Evolutionary conservation across 176 grass and related monocot species (phyloP).

Genomic region (Oryza glaberrima): DNA sequence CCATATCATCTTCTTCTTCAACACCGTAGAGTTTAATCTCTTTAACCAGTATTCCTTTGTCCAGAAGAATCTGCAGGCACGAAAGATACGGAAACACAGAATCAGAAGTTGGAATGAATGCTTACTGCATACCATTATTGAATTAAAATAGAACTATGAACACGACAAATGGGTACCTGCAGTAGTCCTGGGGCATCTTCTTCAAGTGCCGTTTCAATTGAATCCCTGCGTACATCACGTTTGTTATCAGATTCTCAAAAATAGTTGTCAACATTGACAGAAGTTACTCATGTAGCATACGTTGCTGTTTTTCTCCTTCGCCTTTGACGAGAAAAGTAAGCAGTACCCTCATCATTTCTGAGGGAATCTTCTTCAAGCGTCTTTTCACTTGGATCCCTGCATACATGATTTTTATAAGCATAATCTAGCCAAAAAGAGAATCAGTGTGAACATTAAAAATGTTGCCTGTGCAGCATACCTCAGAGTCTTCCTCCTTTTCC

Average conservation of each 20-base stretch:
- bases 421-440: conserved; percentile 10
- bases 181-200: conserved; percentile 99
- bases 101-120: conserved; percentile 7
- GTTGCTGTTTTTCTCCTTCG: conserved; percentile 80
- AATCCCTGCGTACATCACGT: conserved; percentile 68
- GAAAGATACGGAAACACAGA: conserved; percentile 26
- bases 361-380: conserved; percentile 61
- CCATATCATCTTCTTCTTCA: conserved; percentile 60
- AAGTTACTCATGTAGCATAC: conserved; percentile 49
- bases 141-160: conserved; percentile 33
- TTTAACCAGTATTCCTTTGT: conserved; percentile 73
- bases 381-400: conserved; percentile 72
- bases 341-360: conserved; percentile 23
- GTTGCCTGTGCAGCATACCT: conserved; percentile 44
- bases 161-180: conserved; percentile 52
- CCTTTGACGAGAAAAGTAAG: conserved; percentile 50
- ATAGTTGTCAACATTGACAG: conserved; percentile 23
- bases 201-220: conserved; percentile 78
- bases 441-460: conserved; percentile 32
- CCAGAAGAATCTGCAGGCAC: conserved; percentile 66
- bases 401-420: conserved; percentile 24
- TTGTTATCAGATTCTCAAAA: conserved; percentile 28
- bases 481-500: conserved; percentile 64
- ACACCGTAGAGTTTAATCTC: conserved; percentile 91
- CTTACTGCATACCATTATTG: conserved; percentile 5